Percentiles rank a stretch among this genome's conserved stretches.
These are phyloP conservation scores for Magnusiomyces ingens DNA, from an alignment of 1,139 yeast species.

Conservation along the genomic window DNA sequence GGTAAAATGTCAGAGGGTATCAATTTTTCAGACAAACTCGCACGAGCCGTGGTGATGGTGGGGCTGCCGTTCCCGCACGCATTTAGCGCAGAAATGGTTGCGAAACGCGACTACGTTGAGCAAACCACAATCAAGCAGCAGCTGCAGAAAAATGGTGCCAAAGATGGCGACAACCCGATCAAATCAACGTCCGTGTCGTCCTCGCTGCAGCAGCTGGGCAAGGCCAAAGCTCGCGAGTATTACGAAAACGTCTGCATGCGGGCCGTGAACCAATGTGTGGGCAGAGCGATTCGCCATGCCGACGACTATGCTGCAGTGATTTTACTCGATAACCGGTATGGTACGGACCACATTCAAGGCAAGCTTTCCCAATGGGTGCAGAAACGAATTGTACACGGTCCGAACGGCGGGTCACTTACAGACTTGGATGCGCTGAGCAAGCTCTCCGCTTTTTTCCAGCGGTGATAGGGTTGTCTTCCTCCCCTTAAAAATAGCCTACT, in stretches of 20 bases:
- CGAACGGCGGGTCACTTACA: no score
- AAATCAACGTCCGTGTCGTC: neutral
- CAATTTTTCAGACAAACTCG: conserved; percentile 78
- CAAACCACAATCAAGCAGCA: conserved; percentile 15
- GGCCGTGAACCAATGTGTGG: conserved; percentile 88
- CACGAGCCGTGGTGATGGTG: conserved; percentile 79
- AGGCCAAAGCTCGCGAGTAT: conserved; percentile 47
- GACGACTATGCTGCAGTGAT: conserved; percentile 74
- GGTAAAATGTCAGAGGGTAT: conserved; percentile 95
- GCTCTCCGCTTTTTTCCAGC: no score
- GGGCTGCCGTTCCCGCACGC: conserved; percentile 91
- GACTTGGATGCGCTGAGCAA: no score
- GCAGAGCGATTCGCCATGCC: conserved; percentile 82
- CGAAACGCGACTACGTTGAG: conserved; percentile 64
- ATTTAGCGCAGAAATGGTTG: conserved; percentile 73
- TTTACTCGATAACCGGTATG: conserved; percentile 63
- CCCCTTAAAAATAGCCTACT: no score
- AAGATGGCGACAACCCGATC: neutral
- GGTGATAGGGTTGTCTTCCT: no score
- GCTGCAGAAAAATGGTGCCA: conserved; percentile 21
- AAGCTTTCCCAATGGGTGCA: conserved; percentile 80
- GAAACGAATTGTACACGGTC: conserved; percentile 22
- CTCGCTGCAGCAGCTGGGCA: conserved; percentile 33
- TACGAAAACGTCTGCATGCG: conserved; percentile 88
- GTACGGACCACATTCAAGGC: conserved; percentile 40